These are phyloP conservation scores for Cyberlindnera subsufficiens DNA, from an alignment of 805 yeast species.

Conservation along the genomic window DNA sequence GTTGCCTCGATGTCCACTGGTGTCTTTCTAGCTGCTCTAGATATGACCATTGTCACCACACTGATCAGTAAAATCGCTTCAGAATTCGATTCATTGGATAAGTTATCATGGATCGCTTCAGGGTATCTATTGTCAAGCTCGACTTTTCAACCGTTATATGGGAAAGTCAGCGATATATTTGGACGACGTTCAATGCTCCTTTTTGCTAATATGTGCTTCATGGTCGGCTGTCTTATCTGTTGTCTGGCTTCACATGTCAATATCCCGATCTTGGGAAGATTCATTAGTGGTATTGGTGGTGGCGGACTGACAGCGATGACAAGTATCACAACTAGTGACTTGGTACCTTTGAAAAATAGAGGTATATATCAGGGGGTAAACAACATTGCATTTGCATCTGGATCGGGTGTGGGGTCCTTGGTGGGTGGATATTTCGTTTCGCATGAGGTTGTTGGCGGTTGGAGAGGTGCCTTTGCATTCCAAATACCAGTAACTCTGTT, in stretches of 20 bases:
- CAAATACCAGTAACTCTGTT: constrained; percentile 47
- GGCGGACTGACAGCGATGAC: constrained; percentile 76
- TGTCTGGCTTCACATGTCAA: constrained; percentile 42
- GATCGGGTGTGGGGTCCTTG: constrained; percentile 68
- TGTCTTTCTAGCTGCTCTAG: constrained; percentile 59
- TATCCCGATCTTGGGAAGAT: constrained; percentile 47
- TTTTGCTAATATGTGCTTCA: constrained; percentile 49
- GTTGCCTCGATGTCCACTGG: constrained; percentile 39
- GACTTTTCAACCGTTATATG: constrained; percentile 69
- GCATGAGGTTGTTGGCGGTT: constrained; percentile 38
- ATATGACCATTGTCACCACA: constrained; percentile 64
- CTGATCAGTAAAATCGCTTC: constrained; percentile 61
- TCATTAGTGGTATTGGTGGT: constrained; percentile 84
- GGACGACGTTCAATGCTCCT: constrained; percentile 53
- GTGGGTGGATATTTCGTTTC: constrained; percentile 47
- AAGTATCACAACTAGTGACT: constrained; percentile 71
- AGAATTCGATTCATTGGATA: constrained; percentile 57
- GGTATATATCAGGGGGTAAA: constrained; percentile 82
- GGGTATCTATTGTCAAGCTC: constrained; percentile 63
- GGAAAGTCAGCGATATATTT: constrained; percentile 66
- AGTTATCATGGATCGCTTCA: constrained; percentile 70
- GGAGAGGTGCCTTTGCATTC: constrained; percentile 43
- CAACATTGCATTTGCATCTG: constrained; percentile 70
- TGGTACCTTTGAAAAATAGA: constrained; percentile 69
- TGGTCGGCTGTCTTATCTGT: constrained; percentile 52